Percentiles rank a stretch among this genome's conserved stretches.
Conservation (phyloP, 2,329 filamentous ascomycete genomes). For the Calonectria crousiana region DNA sequence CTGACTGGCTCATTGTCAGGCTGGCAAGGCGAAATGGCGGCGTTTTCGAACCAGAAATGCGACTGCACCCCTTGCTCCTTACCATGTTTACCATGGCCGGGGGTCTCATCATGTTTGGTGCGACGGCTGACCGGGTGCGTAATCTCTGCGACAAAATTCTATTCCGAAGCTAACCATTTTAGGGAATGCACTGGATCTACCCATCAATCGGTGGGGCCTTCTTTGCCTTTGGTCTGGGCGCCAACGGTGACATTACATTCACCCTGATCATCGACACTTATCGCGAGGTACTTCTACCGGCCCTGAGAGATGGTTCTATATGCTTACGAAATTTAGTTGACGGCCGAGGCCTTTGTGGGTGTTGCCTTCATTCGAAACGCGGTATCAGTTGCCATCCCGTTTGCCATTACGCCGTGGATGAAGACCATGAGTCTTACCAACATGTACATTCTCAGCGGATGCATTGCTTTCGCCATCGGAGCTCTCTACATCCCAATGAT, state of each 20-base stretch:
- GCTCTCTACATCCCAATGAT: conserved; percentile 45
- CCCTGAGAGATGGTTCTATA: background rate
- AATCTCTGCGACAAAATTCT: accelerated
- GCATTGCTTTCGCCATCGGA: conserved; percentile 39
- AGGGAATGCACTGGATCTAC: conserved; percentile 59
- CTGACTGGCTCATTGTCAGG: conserved; percentile 53
- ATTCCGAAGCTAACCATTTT: background rate
- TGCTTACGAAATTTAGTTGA: conserved; percentile 12
- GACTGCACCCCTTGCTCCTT: conserved; percentile 48
- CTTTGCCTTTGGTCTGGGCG: conserved; percentile 54
- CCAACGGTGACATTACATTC: conserved; percentile 51
- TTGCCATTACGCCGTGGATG: conserved; percentile 48
- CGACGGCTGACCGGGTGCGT: conserved; percentile 50
- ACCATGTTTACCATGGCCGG: conserved; percentile 50
- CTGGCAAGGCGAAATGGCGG: conserved; percentile 54
- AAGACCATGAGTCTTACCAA: conserved; percentile 45
- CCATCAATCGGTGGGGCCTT: conserved; percentile 52
- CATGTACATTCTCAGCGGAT: conserved; percentile 45
- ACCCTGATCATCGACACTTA: conserved; percentile 54
- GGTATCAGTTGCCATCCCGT: conserved; percentile 44
- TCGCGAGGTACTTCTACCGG: conserved; percentile 26
- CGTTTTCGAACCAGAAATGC: conserved; percentile 59
- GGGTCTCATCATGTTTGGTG: conserved; percentile 55
- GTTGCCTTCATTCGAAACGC: conserved; percentile 49
- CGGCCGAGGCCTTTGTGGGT: conserved; percentile 46